A percentile compares a stretch with the other conserved stretches of the same genome.
These are phyloP conservation scores for Stenogyne calaminthoides DNA, from an alignment of 305 asterid species.

Conservation along the genomic window DNA sequence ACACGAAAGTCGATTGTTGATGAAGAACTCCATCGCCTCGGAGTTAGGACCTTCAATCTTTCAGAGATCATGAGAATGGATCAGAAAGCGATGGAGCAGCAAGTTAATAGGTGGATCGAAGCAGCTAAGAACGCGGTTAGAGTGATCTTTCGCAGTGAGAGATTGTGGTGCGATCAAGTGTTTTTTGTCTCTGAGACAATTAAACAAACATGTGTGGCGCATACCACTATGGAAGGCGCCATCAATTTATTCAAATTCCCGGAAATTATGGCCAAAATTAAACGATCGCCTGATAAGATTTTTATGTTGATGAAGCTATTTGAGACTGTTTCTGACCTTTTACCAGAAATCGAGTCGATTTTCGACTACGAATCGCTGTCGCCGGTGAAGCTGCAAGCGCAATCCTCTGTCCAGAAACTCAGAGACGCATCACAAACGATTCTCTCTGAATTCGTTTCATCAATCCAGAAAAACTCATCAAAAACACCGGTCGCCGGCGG, in stretches of 20 bases:
- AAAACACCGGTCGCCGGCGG: slow-evolving; percentile 59
- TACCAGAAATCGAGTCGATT: slow-evolving; percentile 62
- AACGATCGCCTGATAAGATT: slow-evolving; percentile 51
- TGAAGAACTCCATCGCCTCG: slow-evolving; percentile 52
- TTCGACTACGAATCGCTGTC: slow-evolving; percentile 54
- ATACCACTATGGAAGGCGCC: slow-evolving; percentile 49
- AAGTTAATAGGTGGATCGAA: slow-evolving; percentile 46
- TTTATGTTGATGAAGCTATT: slow-evolving; percentile 46
- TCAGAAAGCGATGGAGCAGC: slow-evolving; percentile 40
- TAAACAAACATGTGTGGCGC: slow-evolving; percentile 55
- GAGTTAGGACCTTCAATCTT: slow-evolving; percentile 38
- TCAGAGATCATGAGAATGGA: slow-evolving; percentile 50
- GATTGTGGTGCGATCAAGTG: slow-evolving; percentile 53
- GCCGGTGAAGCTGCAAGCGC: slow-evolving; percentile 53
- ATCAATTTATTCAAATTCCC: slow-evolving; percentile 57
- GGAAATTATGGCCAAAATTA: slow-evolving; percentile 46
- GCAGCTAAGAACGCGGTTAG: slow-evolving; percentile 46
- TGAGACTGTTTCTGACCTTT: slow-evolving; percentile 47
- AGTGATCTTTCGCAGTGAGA: slow-evolving; percentile 57
- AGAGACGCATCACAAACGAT: slow-evolving; percentile 41
- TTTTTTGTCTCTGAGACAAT: slow-evolving; percentile 48
- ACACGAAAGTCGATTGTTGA: slow-evolving; percentile 49
- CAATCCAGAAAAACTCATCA: slow-evolving; percentile 59
- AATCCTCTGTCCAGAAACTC: slow-evolving; percentile 48
- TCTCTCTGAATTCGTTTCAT: slow-evolving; percentile 49